These are phyloP conservation scores for Penicillium simplicissimum DNA, from an alignment of 495 filamentous ascomycete genomes.

Conservation along the genomic window DNA sequence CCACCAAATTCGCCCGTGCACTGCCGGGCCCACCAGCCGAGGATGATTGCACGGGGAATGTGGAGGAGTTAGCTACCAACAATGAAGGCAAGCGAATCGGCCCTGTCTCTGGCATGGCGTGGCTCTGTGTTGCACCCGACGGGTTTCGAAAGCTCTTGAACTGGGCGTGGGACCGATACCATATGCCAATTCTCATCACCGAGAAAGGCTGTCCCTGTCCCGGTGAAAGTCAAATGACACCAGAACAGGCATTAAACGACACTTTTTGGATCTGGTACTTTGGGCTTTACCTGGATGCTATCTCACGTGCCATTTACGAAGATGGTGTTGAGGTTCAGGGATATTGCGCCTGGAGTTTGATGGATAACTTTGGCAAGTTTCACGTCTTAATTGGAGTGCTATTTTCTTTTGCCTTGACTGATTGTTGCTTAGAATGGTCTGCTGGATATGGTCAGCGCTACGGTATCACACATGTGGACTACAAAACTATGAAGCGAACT, in stretches of 20 bases:
- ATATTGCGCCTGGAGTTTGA: slow-evolving; percentile 71
- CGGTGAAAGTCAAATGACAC: slow-evolving; percentile 64
- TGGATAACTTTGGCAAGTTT: slow-evolving; percentile 48
- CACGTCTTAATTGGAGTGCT: too few relatives aligned
- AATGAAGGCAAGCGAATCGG: slow-evolving; percentile 63
- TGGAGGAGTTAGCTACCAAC: slow-evolving; percentile 58
- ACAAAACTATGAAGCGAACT: slow-evolving; percentile 35
- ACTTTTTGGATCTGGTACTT: slow-evolving; percentile 67
- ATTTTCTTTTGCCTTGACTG: background rate
- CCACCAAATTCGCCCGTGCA: slow-evolving; percentile 62
- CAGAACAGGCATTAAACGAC: slow-evolving; percentile 57
- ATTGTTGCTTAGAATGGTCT: slow-evolving; percentile 42
- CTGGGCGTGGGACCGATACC: slow-evolving; percentile 69
- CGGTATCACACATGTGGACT: slow-evolving; percentile 69
- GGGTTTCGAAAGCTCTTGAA: slow-evolving; percentile 68
- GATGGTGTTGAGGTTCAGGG: slow-evolving; percentile 64
- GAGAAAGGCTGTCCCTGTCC: slow-evolving; percentile 69
- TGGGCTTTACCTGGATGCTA: slow-evolving; percentile 61
- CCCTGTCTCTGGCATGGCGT: slow-evolving; percentile 64
- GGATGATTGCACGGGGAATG: slow-evolving; percentile 65
- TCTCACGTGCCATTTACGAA: slow-evolving; percentile 57
- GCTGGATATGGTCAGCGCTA: slow-evolving; percentile 71
- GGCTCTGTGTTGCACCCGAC: slow-evolving; percentile 58
- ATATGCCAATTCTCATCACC: slow-evolving; percentile 66
- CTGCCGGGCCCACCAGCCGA: slow-evolving; percentile 33